Percentiles rank a stretch among this genome's conserved stretches.
Conservation (phyloP, 2,329 filamentous ascomycete species). For the Claviceps sp. region DNA sequence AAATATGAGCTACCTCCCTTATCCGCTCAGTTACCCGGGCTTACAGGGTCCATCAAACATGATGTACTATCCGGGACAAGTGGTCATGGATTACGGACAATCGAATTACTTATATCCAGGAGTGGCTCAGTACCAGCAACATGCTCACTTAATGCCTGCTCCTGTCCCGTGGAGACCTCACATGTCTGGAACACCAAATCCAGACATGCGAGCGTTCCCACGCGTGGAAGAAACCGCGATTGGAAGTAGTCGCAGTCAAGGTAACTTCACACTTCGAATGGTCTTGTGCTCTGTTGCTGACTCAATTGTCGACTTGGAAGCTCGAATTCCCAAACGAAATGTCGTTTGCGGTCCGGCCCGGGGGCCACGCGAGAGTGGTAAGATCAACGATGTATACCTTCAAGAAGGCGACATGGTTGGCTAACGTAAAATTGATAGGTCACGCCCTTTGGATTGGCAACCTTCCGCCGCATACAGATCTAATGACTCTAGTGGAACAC, state of each 20-base stretch:
- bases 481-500: slow-evolving; percentile 79
- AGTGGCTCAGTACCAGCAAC: slow-evolving; percentile 22
- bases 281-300: background rate
- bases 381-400: slow-evolving; percentile 14
- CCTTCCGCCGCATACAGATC: slow-evolving; percentile 66
- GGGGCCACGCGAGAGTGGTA: slow-evolving; percentile 46
- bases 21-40: slow-evolving; percentile 21
- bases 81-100: slow-evolving; percentile 29
- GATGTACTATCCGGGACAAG: slow-evolving; percentile 30
- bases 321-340: slow-evolving; percentile 8
- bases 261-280: slow-evolving; percentile 5
- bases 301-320: slow-evolving; percentile 4
- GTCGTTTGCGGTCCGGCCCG: slow-evolving; percentile 22
- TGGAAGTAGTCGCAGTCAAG: slow-evolving; percentile 9
- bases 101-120: slow-evolving; percentile 32
- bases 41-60: slow-evolving; percentile 25
- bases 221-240: slow-evolving; percentile 2
- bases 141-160: slow-evolving; percentile 18
- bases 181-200: slow-evolving; percentile 11
- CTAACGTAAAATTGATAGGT: slow-evolving; percentile 29
- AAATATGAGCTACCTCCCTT: slow-evolving; percentile 23
- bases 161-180: slow-evolving; percentile 24
- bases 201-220: slow-evolving; percentile 6
- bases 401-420: background rate
- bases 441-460: slow-evolving; percentile 96